Conservation (phyloP, 2,329 filamentous ascomycete species). For the Trichoderma lentiforme region DNA sequence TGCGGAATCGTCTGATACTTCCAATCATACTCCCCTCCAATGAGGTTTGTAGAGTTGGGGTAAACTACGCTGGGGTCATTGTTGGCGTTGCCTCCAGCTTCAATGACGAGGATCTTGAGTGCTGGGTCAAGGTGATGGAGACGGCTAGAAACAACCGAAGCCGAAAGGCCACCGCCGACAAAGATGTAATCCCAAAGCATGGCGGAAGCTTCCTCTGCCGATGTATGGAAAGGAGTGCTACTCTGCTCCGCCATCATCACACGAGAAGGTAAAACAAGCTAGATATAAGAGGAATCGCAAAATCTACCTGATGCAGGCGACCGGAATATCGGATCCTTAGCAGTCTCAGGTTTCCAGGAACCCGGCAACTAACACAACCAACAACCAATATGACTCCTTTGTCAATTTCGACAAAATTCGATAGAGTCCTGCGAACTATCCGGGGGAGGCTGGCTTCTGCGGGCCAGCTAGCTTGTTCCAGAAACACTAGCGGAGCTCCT, state of each 20-base stretch:
- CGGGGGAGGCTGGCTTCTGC: background rate
- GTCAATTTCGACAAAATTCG: background rate
- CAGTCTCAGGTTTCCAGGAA: background rate
- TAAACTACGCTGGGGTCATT: conserved; percentile 25
- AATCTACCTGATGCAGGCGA: background rate
- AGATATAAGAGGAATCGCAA: background rate
- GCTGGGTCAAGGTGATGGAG: conserved; percentile 26
- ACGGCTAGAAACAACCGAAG: conserved; percentile 35
- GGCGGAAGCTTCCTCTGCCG: background rate
- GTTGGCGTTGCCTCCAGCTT: conserved; percentile 33
- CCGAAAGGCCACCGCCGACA: conserved; percentile 37
- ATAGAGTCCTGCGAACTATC: background rate
- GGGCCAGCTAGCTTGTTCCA: background rate
- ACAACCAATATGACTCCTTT: background rate
- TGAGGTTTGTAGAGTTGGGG: conserved; percentile 28
- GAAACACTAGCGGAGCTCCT: background rate
- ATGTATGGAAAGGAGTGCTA: background rate
- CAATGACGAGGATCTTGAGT: conserved; percentile 36
- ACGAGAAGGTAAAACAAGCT: background rate
- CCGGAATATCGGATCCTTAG: background rate
- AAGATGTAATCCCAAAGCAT: conserved; percentile 35
- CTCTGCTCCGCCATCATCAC: background rate
- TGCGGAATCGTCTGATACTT: conserved; percentile 32
- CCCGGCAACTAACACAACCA: background rate
- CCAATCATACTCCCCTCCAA: conserved; percentile 33